Conservation (phyloP, 129 eudicot species). For the Helianthus tuberosus region DNA sequence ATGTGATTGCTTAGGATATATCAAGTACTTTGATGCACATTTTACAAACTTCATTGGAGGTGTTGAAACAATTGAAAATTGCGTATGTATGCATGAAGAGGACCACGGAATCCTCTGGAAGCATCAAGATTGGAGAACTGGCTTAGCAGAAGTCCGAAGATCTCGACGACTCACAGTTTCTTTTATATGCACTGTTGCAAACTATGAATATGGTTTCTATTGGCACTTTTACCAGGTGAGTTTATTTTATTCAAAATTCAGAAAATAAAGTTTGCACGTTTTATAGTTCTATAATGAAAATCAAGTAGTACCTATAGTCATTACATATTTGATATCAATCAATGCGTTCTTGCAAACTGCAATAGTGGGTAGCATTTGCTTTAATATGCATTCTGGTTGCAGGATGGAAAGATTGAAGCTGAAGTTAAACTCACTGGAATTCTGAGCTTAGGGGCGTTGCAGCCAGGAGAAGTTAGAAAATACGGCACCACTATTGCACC, state of each 20-base stretch:
- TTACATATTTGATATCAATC: too few relatives aligned
- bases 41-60: constrained; percentile 94
- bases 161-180: constrained; percentile 91
- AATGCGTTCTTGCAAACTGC: background rate
- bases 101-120: constrained; percentile 96
- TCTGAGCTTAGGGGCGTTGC: constrained; percentile 92
- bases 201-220: constrained; percentile 89
- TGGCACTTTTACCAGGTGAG: constrained; percentile 98
- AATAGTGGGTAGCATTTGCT: background rate
- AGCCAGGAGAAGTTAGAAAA: constrained; percentile 87
- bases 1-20: constrained; percentile 87
- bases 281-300: background rate
- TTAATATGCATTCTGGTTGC: constrained; percentile 20
- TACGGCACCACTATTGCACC: constrained; percentile 97
- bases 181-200: constrained; percentile 89
- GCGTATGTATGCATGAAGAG: constrained; percentile 94
- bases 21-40: constrained; percentile 93
- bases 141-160: constrained; percentile 89
- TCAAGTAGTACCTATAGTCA: background rate
- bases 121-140: constrained; percentile 99
- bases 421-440: constrained; percentile 96
- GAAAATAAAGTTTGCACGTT: background rate
- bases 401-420: constrained; percentile 99
- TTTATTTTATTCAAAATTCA: constrained; percentile 5
- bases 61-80: constrained; percentile 91